Conservation (phyloP, 495 filamentous ascomycete genomes). For the Penicillium flavigenum region DNA sequence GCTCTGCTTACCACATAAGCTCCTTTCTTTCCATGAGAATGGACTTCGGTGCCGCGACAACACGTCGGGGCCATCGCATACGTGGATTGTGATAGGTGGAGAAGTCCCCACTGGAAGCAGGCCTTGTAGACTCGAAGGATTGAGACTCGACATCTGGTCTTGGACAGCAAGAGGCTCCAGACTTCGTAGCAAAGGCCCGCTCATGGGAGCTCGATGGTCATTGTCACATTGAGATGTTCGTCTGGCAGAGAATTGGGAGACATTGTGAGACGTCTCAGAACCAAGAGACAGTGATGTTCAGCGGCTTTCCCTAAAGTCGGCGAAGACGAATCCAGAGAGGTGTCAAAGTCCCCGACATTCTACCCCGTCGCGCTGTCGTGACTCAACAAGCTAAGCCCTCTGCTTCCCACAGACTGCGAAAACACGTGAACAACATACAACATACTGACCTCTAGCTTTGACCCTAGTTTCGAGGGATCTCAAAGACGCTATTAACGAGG, state of each 20-base stretch:
- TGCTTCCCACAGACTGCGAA: background rate
- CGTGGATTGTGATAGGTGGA: too few relatives aligned
- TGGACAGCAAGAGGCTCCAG: background rate
- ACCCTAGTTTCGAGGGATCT: conserved; percentile 22
- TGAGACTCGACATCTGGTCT: background rate
- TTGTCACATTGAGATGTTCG: background rate
- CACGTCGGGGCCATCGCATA: too few relatives aligned
- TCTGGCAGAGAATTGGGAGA: background rate
- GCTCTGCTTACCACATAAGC: background rate
- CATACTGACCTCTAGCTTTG: background rate
- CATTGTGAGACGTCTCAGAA: background rate
- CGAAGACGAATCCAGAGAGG: too few relatives aligned
- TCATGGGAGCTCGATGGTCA: background rate
- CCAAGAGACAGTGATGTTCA: background rate
- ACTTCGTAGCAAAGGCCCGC: background rate
- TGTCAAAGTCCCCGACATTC: background rate
- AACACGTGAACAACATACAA: background rate
- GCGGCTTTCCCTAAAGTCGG: background rate
- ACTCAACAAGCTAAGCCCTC: background rate
- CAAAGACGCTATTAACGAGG: conserved; percentile 22
- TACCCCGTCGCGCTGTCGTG: background rate
- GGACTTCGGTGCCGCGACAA: background rate
- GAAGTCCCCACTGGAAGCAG: background rate
- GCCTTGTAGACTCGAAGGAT: background rate
- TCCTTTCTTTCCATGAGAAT: background rate